Base-by-base conservation (phyloP, 345 rosid genomes). In the Pistacia vera region DNA sequence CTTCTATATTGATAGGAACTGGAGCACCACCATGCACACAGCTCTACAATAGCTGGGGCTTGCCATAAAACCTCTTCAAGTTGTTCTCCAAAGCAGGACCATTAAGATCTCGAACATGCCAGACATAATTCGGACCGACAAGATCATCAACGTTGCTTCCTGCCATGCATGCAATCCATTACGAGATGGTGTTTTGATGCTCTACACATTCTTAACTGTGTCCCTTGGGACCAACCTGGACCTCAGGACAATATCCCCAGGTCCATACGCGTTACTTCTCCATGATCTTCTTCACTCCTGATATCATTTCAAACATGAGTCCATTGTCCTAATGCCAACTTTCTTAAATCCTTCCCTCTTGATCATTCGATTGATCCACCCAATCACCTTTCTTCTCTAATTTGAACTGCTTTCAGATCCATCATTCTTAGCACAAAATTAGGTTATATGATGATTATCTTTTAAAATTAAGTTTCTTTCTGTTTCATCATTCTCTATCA, bases 191-290 rank as follows among this genome's bases (percentile, higher is more conserved):
- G 98, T 81, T 89, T 89, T 0, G 92, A 88, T 8, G 95, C 93
- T 88, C 81, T 90, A 86, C 98, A 93, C 87, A 88, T 86, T 83
- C 91, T 89, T 17, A 93, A 94, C 80, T 95, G 78, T 90, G 98
- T 68, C 97, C 98, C 86, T 86, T 91, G 4, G 97, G 97, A 70
- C 98, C 95, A 11, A 95, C 98, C 83, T 95, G 98, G 79, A 93
- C 89, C 90, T 91, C 91, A 25, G 93, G 89, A 76, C 97, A 91
- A 55, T 88, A 91, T 44, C 95, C 97, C 55, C 94, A 95, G 3
- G 94, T 90, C 88, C 92, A 86, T 78, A 90, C 97, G 41, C 66
- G 82, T 77, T 91, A 91, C 73, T 82, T 83, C 72, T 84, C 90
- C 96, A 89, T 86, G 61, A 93, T 81, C 78, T 80, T 82, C 77